A percentile compares a stretch with the other conserved stretches of the same genome.
Evolutionary conservation across 805 yeast species (phyloP).

Genomic region (Sugiyamaella floridensis): DNA sequence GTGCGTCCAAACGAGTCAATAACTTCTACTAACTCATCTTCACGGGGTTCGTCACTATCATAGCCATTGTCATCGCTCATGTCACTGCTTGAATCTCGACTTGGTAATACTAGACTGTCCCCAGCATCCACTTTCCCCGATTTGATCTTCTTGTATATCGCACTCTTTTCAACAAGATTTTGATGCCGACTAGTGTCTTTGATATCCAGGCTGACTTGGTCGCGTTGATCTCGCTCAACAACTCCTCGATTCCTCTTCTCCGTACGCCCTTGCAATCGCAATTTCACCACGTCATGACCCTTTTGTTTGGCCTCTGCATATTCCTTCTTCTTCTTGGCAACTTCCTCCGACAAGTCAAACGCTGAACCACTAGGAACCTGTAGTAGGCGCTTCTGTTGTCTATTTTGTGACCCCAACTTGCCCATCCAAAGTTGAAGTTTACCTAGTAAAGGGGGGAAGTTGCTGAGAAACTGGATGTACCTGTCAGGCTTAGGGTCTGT

Average conservation of each 20-base stretch:
- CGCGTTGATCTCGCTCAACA: neutral
- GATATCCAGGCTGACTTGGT: neutral
- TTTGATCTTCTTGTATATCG: constrained; percentile 11
- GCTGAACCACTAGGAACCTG: constrained; percentile 7
- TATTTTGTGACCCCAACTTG: too few species aligned
- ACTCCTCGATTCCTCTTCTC: neutral
- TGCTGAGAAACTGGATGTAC: too few species aligned
- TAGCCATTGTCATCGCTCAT: neutral
- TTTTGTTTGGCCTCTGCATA: constrained; percentile 1
- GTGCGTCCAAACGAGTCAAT: constrained; percentile 23
- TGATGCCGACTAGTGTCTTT: neutral
- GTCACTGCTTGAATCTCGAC: neutral
- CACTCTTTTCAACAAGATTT: constrained; percentile 8
- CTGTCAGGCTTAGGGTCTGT: too few species aligned
- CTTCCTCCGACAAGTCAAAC: constrained; percentile 4
- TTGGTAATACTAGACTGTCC: constrained; percentile 5
- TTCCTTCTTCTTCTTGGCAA: constrained; percentile 8
- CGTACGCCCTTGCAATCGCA: too few species aligned
- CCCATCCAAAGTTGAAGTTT: too few species aligned
- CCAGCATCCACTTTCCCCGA: constrained; percentile 6
- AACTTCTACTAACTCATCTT: constrained; percentile 16
- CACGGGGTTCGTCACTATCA: neutral
- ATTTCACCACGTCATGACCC: neutral
- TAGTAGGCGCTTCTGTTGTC: neutral
- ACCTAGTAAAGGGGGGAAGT: too few species aligned